Base-by-base conservation (phyloP, 805 yeast species). In the Peterozyma xylosa region DNA sequence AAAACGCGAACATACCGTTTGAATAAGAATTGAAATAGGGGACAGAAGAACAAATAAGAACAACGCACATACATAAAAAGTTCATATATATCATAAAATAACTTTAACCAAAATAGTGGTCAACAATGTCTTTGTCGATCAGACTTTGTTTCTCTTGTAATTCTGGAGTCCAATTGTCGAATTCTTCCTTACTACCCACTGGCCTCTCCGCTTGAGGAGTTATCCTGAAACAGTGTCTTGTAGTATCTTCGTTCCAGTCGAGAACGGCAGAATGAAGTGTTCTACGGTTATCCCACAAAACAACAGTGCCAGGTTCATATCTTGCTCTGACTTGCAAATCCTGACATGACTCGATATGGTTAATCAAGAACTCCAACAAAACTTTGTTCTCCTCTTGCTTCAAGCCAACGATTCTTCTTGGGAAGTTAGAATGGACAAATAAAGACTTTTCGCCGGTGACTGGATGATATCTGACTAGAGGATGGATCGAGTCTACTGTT, bases 241-340 rank as follows among this genome's bases (percentile, higher is more conserved):
- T 69, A 35, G 71, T 75, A 14, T 83, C 80, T 38, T 74, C 69
- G 51, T 75, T 82, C 82, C 86, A 84, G 54, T 85, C 91, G 44
- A 77, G 73, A 14, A 80, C 70, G 13, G 89, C 88, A 11, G 85
- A 68, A 59, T 85, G 93, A 21, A 74, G 63, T 9, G 79, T 74
- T 55, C 82, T 68, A 58, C 93, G 77, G 68, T 85, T 85, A 56
- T 85, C 93, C 91, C 91, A 85, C 27, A 82, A 61, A 15, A 80
- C 86, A 42, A 85, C 82, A 1, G 88, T 74, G 41, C 74, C 73
- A 42, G 81, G 80, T 56, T 78, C 82, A 85, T 88, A 85, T 43
- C 61, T 70, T 38, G 86, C 86, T 56, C 90, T 74, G 43, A 82
- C 66, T 51, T 82, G 86, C 52, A 82, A 68, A 58, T 82, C 88